phyloP scores from a whole-genome alignment of 306 rosid species.

The Vigna trinervia region DNA sequence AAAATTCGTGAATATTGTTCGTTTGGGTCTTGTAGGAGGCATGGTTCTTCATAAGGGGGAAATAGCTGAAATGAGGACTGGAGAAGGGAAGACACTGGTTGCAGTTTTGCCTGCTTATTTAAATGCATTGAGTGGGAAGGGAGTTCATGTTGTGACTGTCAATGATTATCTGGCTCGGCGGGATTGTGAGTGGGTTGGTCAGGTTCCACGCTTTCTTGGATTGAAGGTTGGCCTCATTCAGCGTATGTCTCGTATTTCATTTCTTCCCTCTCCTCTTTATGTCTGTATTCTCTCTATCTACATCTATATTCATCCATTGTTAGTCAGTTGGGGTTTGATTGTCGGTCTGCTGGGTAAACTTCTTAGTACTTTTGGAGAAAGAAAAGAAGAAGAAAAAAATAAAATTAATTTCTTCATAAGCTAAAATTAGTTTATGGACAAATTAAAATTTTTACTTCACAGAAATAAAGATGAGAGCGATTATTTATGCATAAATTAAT shows the following conservation, averaged over 20 bases:
- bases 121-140: constrained; percentile 90
- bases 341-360: too few relatives aligned
- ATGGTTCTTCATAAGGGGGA: constrained; percentile 98
- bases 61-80: constrained; percentile 99
- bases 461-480: too few relatives aligned
- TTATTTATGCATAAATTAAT: too few relatives aligned
- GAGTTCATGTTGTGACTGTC: constrained; percentile 96
- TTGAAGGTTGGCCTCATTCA: constrained; percentile 99
- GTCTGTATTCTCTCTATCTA: constrained; percentile 10
- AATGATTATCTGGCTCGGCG: constrained; percentile 95
- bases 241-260: constrained; percentile 76
- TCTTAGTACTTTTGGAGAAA: too few relatives aligned
- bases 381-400: too few relatives aligned
- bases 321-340: constrained; percentile 20
- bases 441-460: too few relatives aligned
- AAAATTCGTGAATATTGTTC: constrained; percentile 1
- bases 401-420: too few relatives aligned
- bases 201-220: constrained; percentile 98
- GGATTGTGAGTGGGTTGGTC: constrained; percentile 99
- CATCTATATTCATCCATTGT: constrained; percentile 26
- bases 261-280: neutral
- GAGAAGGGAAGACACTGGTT: constrained; percentile 98
- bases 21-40: constrained; percentile 69
- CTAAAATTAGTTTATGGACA: too few relatives aligned
- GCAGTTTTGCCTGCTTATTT: constrained; percentile 95